Evolutionary conservation across 2,329 filamentous ascomycete species (phyloP).

Genomic region (Xylariaceae sp.): DNA sequence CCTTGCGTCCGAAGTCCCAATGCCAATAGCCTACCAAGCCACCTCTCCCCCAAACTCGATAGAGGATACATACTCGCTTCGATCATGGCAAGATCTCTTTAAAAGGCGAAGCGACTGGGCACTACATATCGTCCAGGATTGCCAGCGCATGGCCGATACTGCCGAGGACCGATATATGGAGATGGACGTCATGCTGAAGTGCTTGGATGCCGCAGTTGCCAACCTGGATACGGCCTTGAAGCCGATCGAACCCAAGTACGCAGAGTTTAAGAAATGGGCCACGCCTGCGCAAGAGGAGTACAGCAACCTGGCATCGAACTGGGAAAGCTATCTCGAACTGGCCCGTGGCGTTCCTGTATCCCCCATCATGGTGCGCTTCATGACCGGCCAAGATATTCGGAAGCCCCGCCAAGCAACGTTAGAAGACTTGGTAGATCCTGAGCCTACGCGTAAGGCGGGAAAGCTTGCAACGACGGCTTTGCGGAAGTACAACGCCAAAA

Average conservation of each 20-base stretch:
- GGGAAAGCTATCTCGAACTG: slow-evolving; percentile 63
- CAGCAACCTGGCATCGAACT: slow-evolving; percentile 54
- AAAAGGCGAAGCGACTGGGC: slow-evolving; percentile 78
- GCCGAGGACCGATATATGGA: slow-evolving; percentile 64
- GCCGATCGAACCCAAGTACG: slow-evolving; percentile 64
- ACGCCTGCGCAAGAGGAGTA: slow-evolving; percentile 64
- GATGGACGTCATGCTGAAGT: slow-evolving; percentile 71
- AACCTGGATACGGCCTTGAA: slow-evolving; percentile 76
- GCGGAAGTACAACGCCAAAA: slow-evolving; percentile 53
- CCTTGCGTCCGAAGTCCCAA: slow-evolving; percentile 43
- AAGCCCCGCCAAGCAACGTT: slow-evolving; percentile 53
- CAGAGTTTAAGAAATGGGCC: slow-evolving; percentile 66
- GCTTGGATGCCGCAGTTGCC: slow-evolving; percentile 76
- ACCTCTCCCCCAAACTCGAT: slow-evolving; percentile 77
- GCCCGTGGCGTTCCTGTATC: slow-evolving; percentile 61
- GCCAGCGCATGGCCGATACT: slow-evolving; percentile 56
- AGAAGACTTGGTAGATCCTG: slow-evolving; percentile 70
- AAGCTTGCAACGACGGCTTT: slow-evolving; percentile 55
- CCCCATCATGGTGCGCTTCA: slow-evolving; percentile 59
- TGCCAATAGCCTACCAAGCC: slow-evolving; percentile 50
- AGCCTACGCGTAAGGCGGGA: slow-evolving; percentile 67
- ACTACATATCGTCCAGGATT: slow-evolving; percentile 61
- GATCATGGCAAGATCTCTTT: slow-evolving; percentile 86
- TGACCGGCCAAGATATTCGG: slow-evolving; percentile 46
- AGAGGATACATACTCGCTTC: slow-evolving; percentile 69